Base-by-base conservation (phyloP, 805 yeast genomes). In the Metschnikowia similis region DNA sequence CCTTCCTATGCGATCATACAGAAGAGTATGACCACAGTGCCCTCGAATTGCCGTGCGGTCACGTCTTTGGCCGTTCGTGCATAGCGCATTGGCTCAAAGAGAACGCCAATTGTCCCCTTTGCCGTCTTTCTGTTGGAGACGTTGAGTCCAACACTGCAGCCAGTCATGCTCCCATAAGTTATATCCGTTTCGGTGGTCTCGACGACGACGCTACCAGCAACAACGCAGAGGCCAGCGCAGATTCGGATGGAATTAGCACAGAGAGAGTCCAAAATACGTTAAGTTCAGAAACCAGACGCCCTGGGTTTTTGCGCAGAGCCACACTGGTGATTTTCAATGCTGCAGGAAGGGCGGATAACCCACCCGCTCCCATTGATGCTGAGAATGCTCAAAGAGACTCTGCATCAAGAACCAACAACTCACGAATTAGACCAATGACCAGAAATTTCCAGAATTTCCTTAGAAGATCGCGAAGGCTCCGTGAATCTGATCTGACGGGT, bases 41-140 rank as follows among this genome's bases (percentile, higher is more conserved):
- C 0, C 74, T 87, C 1, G 71, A 77, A 50, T 74, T 92, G 78
- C 94, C 96, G 0, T 92, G 99, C 66, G 82, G 82, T 8, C 99
- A 92, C 62, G 63, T 83, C 0, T 92, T 94, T 72, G 98, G 99
- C 6, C 77, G 83, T 53, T 78, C 81, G n/a, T 92, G 99, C 70
- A 71, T 90, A 26, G 79, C 75, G 50, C 88, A 85, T 58, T 92
- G 99, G 99, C 78, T 92, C 45, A 79, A 77, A 52, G 70, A 79
- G 26, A 83, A 86, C 58, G 77, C 81, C 30, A 81, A 89, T 2
- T 91, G 98, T 64, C 99, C 99, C 0, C 67, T 92, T 42, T 92
- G 99, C 64, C 81, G 98, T 50, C 72, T 72, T 14, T 70, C 55
- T 4, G 56, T 55, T 16, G 57, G 51, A 1, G 58, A 55, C 10